Evolutionary conservation across 768 basidiomycete species (phyloP).

Genomic region (Xanthoconium purpureum): DNA sequence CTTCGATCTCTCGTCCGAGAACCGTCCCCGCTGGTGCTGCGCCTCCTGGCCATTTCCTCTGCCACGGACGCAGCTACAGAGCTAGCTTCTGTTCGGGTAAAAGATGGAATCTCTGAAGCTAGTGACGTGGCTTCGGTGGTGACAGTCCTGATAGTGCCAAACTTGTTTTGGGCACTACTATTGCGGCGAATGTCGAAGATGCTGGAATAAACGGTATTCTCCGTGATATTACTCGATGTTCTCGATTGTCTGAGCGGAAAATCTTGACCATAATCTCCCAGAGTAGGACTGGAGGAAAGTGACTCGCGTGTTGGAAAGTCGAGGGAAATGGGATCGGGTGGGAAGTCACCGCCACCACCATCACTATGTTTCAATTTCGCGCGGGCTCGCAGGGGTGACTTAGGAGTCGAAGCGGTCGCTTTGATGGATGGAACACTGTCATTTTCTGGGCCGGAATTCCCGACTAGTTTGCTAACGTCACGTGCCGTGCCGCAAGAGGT

Average conservation of each 20-base stretch:
- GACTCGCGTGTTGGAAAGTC: conserved; percentile 34
- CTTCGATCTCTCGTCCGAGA: conserved; percentile 51
- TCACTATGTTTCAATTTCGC: conserved; percentile 19
- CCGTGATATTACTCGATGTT: conserved; percentile 59
- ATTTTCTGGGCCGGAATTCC: conserved; percentile 28
- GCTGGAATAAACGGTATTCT: conserved; percentile 56
- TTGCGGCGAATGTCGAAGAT: conserved; percentile 52
- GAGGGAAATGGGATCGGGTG: conserved; percentile 23
- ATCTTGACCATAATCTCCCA: conserved; percentile 32
- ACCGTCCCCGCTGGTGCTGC: conserved; percentile 24
- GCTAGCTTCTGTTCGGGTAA: conserved; percentile 64
- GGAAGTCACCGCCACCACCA: conserved; percentile 5
- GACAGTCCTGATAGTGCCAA: conserved; percentile 77
- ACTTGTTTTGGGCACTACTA: conserved; percentile 52
- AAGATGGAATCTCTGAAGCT: conserved; percentile 56
- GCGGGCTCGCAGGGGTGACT: conserved; percentile 52
- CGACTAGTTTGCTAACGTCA: conserved; percentile 16
- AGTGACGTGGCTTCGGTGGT: conserved; percentile 78
- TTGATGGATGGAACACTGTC: conserved; percentile 40
- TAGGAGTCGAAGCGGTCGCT: conserved; percentile 37
- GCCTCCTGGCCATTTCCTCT: conserved; percentile 40
- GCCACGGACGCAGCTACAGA: conserved; percentile 49
- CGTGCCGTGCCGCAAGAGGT: conserved; percentile 34
- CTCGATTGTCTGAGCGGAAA: conserved; percentile 56
- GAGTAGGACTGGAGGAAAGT: conserved; percentile 35